These are phyloP conservation scores for Lasiosphaeria ovina DNA, from an alignment of 495 filamentous ascomycete genomes.

Conservation along the genomic window DNA sequence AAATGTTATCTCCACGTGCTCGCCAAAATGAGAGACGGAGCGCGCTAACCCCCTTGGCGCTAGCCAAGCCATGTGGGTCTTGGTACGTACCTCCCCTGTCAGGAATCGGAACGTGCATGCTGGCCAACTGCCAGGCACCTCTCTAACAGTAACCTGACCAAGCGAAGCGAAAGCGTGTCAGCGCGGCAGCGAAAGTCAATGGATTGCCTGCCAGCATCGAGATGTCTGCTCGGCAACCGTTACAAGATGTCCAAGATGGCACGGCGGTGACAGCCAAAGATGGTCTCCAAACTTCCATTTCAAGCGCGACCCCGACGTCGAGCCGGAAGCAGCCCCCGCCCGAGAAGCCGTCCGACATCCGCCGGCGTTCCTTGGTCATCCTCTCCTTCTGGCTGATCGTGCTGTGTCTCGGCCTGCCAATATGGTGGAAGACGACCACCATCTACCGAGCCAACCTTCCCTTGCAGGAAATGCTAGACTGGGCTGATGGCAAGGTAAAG, in stretches of 20 bases:
- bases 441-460: constrained; percentile 88
- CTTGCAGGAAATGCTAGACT: constrained; percentile 81
- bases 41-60: too few relatives aligned
- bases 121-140: too few relatives aligned
- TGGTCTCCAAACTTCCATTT: neutral
- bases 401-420: constrained; percentile 78
- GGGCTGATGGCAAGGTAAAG: constrained; percentile 87
- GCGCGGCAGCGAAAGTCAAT: neutral
- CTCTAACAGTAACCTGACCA: too few relatives aligned
- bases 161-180: neutral
- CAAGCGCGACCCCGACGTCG: neutral
- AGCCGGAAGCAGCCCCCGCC: constrained; percentile 61
- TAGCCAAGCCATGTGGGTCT: too few relatives aligned
- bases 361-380: constrained; percentile 69
- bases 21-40: too few relatives aligned
- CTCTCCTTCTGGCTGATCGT: constrained; percentile 90
- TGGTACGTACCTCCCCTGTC: too few relatives aligned
- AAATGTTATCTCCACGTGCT: too few relatives aligned
- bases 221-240: constrained; percentile 30
- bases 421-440: constrained; percentile 97
- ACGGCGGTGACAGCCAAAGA: constrained; percentile 6
- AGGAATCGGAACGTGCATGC: too few relatives aligned
- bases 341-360: constrained; percentile 67
- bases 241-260: constrained; percentile 13
- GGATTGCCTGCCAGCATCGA: constrained; percentile 13